phyloP scores from a whole-genome alignment of 1,139 yeast genomes.

The Ogataea hybrid region DNA sequence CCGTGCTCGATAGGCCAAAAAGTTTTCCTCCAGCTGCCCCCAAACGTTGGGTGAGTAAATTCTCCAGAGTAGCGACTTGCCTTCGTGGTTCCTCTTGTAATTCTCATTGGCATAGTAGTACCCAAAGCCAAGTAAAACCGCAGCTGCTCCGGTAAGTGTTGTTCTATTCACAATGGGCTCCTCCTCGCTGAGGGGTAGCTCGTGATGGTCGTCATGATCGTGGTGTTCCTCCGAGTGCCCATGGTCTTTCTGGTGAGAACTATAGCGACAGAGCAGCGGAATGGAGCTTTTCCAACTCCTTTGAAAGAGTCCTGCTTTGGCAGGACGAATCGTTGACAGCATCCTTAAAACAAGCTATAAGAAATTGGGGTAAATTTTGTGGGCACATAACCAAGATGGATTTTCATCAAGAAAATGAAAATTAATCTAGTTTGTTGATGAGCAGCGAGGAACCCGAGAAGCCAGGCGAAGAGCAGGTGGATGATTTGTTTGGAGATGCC shows the following conservation, averaged over 20 bases:
- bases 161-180: slow-evolving; percentile 29
- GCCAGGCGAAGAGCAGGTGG: slow-evolving; percentile 18
- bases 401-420: not conserved
- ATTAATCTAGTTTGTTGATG: slow-evolving; percentile 4
- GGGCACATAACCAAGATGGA: slow-evolving; percentile 10
- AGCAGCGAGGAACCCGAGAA: slow-evolving; percentile 11
- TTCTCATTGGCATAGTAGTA: slow-evolving; percentile 21
- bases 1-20: slow-evolving; percentile 24
- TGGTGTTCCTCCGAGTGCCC: slow-evolving; percentile 2
- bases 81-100: slow-evolving; percentile 28
- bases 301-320: not conserved
- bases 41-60: slow-evolving; percentile 18
- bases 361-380: slow-evolving; percentile 9
- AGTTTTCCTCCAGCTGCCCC: slow-evolving; percentile 24
- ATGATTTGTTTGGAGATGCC: slow-evolving; percentile 24
- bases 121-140: slow-evolving; percentile 21
- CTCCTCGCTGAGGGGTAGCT: slow-evolving; percentile 25
- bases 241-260: not conserved
- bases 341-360: not conserved
- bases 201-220: slow-evolving; percentile 21
- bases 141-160: slow-evolving; percentile 24
- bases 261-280: not conserved
- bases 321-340: not conserved
- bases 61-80: slow-evolving; percentile 23
- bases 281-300: not conserved